Evolutionary conservation across 2,329 filamentous ascomycete genomes (phyloP).

Genomic region (Nemania sp.): DNA sequence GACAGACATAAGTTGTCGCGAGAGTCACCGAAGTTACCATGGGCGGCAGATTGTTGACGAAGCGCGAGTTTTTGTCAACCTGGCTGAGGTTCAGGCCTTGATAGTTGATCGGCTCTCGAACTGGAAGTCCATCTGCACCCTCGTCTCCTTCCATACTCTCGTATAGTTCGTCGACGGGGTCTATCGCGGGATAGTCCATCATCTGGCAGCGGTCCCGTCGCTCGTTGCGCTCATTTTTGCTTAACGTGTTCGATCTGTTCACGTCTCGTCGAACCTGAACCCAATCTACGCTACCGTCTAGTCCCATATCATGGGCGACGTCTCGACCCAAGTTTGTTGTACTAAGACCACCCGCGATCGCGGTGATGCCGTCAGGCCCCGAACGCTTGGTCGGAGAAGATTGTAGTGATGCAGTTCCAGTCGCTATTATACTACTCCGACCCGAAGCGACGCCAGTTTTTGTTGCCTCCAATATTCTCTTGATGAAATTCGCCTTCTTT

Average conservation of each 20-base stretch:
- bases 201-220: constrained; percentile 89
- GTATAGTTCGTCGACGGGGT: constrained; percentile 86
- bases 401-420: constrained; percentile 53
- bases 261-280: constrained; percentile 97
- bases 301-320: constrained; percentile 71
- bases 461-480: constrained; percentile 90
- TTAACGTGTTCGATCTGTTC: constrained; percentile 91
- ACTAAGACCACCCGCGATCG: constrained; percentile 53
- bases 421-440: constrained; percentile 82
- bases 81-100: constrained; percentile 76
- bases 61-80: constrained; percentile 95
- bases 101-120: constrained; percentile 83
- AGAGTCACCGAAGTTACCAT: constrained; percentile 81
- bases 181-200: constrained; percentile 87
- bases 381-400: constrained; percentile 51
- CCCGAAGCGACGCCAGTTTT: constrained; percentile 93
- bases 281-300: constrained; percentile 75
- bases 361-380: constrained; percentile 44
- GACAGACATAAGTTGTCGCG: constrained; percentile 89
- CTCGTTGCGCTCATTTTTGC: constrained; percentile 83
- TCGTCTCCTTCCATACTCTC: constrained; percentile 89
- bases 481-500: constrained; percentile 89
- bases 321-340: constrained; percentile 50
- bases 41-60: constrained; percentile 80
- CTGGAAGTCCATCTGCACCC: constrained; percentile 79